Evolutionary conservation across 140 eudicot species (phyloP).

Genomic region (Ambrosia hybrid): DNA sequence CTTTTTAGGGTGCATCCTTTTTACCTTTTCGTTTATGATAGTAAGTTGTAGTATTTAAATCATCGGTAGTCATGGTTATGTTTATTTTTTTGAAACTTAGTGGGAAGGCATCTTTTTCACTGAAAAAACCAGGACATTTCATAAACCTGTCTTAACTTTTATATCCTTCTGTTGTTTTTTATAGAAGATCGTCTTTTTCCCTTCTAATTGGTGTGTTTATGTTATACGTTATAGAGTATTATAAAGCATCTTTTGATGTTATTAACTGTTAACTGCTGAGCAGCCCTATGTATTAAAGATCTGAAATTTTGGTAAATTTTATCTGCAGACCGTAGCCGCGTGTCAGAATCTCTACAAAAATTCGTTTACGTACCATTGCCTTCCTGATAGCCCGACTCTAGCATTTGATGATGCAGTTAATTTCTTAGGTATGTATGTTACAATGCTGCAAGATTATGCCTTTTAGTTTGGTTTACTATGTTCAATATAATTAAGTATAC

Average conservation of each 20-base stretch:
- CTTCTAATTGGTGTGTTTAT: neutral
- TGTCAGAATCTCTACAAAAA: conserved; percentile 94
- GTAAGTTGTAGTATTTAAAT: conserved; percentile 13
- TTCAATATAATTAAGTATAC: neutral
- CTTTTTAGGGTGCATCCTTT: conserved; percentile 13
- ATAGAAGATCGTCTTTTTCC: too few species aligned
- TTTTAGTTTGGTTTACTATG: neutral
- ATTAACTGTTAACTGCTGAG: conserved; percentile 1
- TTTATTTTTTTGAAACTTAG: neutral
- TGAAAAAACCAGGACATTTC: conserved; percentile 1
- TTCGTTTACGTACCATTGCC: conserved; percentile 89
- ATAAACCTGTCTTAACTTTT: neutral
- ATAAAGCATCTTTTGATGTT: conserved; percentile 9
- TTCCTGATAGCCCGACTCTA: conserved; percentile 68
- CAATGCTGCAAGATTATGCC: conserved; percentile 1
- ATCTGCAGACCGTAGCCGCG: conserved; percentile 92
- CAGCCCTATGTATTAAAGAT: conserved; percentile 9
- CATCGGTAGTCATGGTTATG: neutral
- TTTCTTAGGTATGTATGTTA: conserved; percentile 62
- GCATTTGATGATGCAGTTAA: conserved; percentile 83
- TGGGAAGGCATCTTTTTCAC: neutral
- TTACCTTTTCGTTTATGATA: neutral
- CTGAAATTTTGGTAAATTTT: conserved; percentile 28
- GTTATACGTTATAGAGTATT: conserved; percentile 1
- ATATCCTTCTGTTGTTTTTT: too few species aligned